phyloP scores from a whole-genome alignment of 805 yeast genomes.

The Metschnikowia lunata region DNA sequence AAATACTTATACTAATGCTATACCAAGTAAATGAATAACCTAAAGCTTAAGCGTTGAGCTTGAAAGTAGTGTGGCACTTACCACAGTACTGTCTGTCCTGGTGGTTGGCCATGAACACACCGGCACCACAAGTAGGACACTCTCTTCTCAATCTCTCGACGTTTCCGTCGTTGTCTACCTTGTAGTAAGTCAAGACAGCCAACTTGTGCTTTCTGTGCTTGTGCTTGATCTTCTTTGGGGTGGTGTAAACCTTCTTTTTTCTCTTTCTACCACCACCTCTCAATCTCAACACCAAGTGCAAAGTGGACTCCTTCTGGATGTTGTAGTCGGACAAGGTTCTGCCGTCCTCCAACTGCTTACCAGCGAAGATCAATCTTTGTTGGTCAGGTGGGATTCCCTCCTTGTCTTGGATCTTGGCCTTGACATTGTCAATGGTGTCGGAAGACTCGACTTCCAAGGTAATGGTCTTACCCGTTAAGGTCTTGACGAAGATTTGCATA shows the following conservation, averaged over 20 bases:
- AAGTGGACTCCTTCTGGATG: conserved; percentile 99
- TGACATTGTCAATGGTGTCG: conserved; percentile 98
- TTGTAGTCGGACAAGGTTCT: conserved; percentile 99
- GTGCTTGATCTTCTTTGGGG: conserved; percentile 99
- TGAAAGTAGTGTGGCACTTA: conserved; percentile 95
- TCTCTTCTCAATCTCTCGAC: conserved; percentile 98
- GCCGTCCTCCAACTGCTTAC: conserved; percentile 99
- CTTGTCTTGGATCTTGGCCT: conserved; percentile 98
- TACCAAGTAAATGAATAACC: conserved; percentile 9
- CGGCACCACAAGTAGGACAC: conserved; percentile 96
- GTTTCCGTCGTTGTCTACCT: conserved; percentile 97
- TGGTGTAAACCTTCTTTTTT: conserved; percentile 99
- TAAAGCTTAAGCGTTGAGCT: conserved; percentile 27
- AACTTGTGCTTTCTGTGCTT: conserved; percentile 99
- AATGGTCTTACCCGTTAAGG: conserved; percentile 99
- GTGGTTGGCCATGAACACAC: conserved; percentile 99
- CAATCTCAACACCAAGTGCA: conserved; percentile 93
- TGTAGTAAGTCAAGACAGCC: conserved; percentile 99
- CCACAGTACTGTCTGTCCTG: conserved; percentile 99
- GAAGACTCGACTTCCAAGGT: conserved; percentile 98
- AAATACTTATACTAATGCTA: conserved; percentile 3
- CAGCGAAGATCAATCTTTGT: conserved; percentile 99
- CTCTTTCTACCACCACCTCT: conserved; percentile 95
- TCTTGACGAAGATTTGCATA: conserved; percentile 98
- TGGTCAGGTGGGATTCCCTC: conserved; percentile 99